Percentiles rank a stretch among this genome's conserved stretches.
Evolutionary conservation across 164 flowering plant species (phyloP).

Genomic region (Chimonanthus praecox): DNA sequence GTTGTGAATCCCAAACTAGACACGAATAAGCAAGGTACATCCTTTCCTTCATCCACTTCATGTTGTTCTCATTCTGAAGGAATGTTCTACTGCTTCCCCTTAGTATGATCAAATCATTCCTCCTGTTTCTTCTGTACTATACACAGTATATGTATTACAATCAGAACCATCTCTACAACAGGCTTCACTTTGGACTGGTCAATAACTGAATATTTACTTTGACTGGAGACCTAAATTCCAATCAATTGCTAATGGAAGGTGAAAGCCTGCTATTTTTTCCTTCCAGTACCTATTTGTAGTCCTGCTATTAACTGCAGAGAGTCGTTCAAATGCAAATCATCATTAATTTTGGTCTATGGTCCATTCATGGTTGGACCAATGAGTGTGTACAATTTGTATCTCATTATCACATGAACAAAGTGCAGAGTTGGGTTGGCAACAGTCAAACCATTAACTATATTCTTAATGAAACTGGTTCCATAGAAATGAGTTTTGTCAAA

Average conservation of each 20-base stretch:
- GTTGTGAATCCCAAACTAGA: conserved; percentile 56
- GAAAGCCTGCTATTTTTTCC: not conserved
- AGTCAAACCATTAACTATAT: too few relatives aligned
- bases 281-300: not conserved
- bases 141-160: not conserved
- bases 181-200: not conserved
- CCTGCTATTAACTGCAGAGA: too few relatives aligned
- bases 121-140: not conserved
- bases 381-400: too few relatives aligned
- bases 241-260: not conserved
- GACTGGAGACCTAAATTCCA: too few relatives aligned
- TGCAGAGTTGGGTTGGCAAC: too few relatives aligned
- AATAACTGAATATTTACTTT: not conserved
- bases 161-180: not conserved
- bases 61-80: not conserved
- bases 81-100: not conserved
- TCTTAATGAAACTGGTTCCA: too few relatives aligned
- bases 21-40: conserved; percentile 49
- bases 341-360: too few relatives aligned
- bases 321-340: too few relatives aligned
- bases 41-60: not conserved
- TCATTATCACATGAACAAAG: too few relatives aligned
- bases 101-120: not conserved
- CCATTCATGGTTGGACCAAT: too few relatives aligned
- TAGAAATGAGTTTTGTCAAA: too few relatives aligned